phyloP scores from a whole-genome alignment of 176 grass and related monocot genomes.

The Alopecurus myosuroides region DNA sequence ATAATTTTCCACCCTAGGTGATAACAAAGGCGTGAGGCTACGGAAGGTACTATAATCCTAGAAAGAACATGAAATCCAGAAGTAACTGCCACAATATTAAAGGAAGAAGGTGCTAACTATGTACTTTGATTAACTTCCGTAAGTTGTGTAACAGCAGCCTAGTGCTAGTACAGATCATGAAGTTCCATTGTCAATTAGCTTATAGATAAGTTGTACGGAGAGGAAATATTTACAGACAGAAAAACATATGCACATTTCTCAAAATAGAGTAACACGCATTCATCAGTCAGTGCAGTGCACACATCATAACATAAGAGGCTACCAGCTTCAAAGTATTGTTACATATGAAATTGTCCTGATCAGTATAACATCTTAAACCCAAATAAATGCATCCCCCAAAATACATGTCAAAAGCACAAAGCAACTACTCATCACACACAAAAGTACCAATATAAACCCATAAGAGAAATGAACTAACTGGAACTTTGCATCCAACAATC shows the following conservation, averaged over 20 bases:
- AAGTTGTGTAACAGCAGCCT: background rate
- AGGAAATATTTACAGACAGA: background rate
- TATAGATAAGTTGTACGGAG: background rate
- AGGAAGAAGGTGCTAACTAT: background rate
- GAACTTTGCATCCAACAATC: background rate
- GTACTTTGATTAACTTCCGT: background rate
- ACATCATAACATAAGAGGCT: background rate
- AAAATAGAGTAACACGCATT: background rate
- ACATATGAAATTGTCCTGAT: background rate
- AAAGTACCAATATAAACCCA: background rate
- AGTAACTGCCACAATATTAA: background rate
- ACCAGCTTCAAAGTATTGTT: background rate
- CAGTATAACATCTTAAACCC: constrained; percentile 23
- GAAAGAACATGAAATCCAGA: background rate
- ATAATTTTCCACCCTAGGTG: constrained; percentile 43
- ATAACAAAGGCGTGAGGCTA: background rate
- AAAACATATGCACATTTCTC: background rate
- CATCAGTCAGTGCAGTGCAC: background rate
- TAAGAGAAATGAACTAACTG: background rate
- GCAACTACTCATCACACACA: background rate
- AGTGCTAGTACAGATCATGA: constrained; percentile 3
- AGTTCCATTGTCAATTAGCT: background rate
- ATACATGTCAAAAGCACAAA: background rate
- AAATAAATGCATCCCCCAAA: background rate
- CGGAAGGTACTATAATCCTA: background rate